Percentiles rank a stretch among this genome's conserved stretches.
phyloP scores from a whole-genome alignment of 148 eudicot genomes.

The Cornus controversa region DNA sequence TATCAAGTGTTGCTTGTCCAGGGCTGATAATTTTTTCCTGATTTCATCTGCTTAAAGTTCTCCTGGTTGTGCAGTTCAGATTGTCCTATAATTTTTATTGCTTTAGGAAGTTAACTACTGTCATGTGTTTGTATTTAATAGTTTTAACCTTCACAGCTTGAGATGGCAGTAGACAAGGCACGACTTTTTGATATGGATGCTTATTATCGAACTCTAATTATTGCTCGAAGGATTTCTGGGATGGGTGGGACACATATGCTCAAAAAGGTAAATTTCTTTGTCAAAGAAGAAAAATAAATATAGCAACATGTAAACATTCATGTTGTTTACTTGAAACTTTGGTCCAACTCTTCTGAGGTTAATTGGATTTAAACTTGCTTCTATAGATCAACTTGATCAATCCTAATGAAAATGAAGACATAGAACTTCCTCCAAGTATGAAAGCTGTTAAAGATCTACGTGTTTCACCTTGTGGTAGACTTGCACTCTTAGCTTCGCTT shows the following conservation, averaged over 20 bases:
- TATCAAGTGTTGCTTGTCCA: too few relatives aligned
- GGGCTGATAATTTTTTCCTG: too few relatives aligned
- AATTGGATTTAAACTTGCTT: background rate
- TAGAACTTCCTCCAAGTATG: slow-evolving; percentile 28
- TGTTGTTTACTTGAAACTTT: background rate
- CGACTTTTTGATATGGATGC: slow-evolving; percentile 43
- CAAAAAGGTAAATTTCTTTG: slow-evolving; percentile 25
- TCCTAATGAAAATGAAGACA: slow-evolving; percentile 38
- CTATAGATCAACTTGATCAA: slow-evolving; percentile 36
- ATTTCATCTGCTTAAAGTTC: background rate
- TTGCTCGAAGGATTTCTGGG: slow-evolving; percentile 34
- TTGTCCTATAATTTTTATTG: background rate
- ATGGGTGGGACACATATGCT: slow-evolving; percentile 39
- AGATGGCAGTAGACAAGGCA: slow-evolving; percentile 35
- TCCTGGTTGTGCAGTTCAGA: background rate
- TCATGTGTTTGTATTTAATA: background rate
- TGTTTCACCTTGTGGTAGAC: slow-evolving; percentile 35
- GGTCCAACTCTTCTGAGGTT: background rate
- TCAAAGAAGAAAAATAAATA: background rate
- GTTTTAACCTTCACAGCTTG: slow-evolving; percentile 23
- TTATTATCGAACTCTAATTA: slow-evolving; percentile 25
- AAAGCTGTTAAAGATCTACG: slow-evolving; percentile 39
- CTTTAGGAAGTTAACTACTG: slow-evolving; percentile 16
- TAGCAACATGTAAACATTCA: background rate
- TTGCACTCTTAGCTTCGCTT: slow-evolving; percentile 38